phyloP scores from a whole-genome alignment of 306 rosid species.

The Quercus rubra region DNA sequence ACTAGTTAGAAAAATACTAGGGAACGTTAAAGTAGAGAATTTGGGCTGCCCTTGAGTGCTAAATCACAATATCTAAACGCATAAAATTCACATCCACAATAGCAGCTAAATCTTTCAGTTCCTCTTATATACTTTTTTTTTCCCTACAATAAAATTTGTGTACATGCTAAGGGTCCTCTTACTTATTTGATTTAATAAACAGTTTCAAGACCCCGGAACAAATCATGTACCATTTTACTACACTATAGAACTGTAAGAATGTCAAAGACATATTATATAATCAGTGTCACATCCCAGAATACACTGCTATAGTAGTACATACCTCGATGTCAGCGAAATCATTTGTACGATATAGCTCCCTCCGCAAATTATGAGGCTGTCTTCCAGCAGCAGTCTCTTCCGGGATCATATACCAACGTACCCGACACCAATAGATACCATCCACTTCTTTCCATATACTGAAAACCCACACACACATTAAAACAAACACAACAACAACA shows the following conservation, averaged over 20 bases:
- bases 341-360: constrained; percentile 82
- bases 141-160: neutral
- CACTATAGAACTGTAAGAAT: neutral
- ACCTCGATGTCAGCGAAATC: constrained; percentile 92
- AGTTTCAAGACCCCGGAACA: neutral
- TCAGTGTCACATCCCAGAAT: neutral
- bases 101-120: neutral
- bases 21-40: neutral
- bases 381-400: constrained; percentile 88
- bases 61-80: neutral
- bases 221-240: neutral
- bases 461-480: constrained; percentile 11
- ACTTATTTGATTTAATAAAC: neutral
- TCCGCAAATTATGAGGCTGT: constrained; percentile 81
- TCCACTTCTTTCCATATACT: constrained; percentile 84
- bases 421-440: constrained; percentile 69
- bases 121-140: neutral
- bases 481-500: constrained; percentile 5
- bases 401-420: constrained; percentile 80
- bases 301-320: neutral
- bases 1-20: neutral
- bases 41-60: neutral
- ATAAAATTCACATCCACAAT: neutral
- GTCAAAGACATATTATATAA: neutral
- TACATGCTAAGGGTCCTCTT: neutral